Evolutionary conservation across 169 alveolate genomes (phyloP).

Genomic region (Eimeria acervulina): DNA sequence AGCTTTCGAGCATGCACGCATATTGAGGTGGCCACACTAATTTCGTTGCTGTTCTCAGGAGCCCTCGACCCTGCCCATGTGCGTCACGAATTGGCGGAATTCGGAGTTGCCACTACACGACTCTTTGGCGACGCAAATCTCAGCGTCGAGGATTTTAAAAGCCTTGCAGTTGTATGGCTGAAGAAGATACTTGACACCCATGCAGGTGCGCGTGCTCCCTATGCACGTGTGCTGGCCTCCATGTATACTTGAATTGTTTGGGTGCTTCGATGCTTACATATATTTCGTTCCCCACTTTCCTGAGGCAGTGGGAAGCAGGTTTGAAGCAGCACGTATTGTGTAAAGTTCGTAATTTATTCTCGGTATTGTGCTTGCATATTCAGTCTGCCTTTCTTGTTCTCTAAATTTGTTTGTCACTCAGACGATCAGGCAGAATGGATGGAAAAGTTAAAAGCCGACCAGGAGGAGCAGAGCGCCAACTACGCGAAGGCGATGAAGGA

Average conservation of each 20-base stretch:
- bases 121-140: constrained; percentile 85
- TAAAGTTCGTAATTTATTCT: neutral
- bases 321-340: neutral
- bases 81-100: constrained; percentile 87
- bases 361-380: neutral
- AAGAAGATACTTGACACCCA: constrained; percentile 90
- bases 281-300: neutral
- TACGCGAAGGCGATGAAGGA: constrained; percentile 83
- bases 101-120: constrained; percentile 84
- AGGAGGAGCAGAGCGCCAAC: constrained; percentile 81
- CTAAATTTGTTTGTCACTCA: neutral
- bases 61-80: constrained; percentile 86
- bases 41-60: constrained; percentile 84
- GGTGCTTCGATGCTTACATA: neutral
- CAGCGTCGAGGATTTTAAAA: constrained; percentile 89
- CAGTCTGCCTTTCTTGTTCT: neutral
- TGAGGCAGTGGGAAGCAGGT: neutral
- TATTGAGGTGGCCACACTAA: neutral
- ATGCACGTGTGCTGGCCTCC: no score
- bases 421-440: constrained; percentile 84
- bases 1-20: neutral
- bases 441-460: constrained; percentile 82
- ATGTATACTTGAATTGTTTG: neutral
- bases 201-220: constrained; percentile 69
- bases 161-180: constrained; percentile 90